Conservation (phyloP, 2,329 filamentous ascomycete species). For the Coccinonectria pachysandricola region DNA sequence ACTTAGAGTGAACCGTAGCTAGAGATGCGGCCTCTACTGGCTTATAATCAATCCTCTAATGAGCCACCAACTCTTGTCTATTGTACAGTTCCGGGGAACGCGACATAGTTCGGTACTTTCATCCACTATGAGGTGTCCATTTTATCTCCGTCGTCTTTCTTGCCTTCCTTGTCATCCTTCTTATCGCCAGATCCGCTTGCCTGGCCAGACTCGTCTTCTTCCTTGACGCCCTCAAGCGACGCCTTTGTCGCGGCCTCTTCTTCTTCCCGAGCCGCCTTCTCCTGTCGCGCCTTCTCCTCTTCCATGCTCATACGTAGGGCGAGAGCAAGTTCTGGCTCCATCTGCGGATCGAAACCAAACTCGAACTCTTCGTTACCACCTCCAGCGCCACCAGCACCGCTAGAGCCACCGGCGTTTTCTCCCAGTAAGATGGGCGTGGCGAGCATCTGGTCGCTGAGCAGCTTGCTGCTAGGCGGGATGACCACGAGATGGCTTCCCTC, state of each 20-base stretch:
- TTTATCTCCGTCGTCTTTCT: slow-evolving; percentile 63
- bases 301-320: slow-evolving; percentile 96
- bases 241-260: slow-evolving; percentile 64
- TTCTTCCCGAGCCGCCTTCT: slow-evolving; percentile 70
- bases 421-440: slow-evolving; percentile 83
- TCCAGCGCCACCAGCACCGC: slow-evolving; percentile 46
- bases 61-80: slow-evolving; percentile 18
- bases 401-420: slow-evolving; percentile 53
- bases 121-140: slow-evolving; percentile 70
- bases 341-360: slow-evolving; percentile 81
- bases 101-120: no score
- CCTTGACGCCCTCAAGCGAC: slow-evolving; percentile 70
- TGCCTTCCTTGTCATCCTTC: slow-evolving; percentile 57
- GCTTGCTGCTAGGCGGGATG: slow-evolving; percentile 80
- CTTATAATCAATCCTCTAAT: slow-evolving; percentile 21
- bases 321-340: slow-evolving; percentile 88
- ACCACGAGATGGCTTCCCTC: slow-evolving; percentile 88
- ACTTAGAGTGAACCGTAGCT: slow-evolving; percentile 1
- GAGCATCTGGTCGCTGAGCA: slow-evolving; percentile 86
- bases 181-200: slow-evolving; percentile 52
- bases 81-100: slow-evolving; percentile 25
- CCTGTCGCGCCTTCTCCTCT: slow-evolving; percentile 89
- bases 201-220: slow-evolving; percentile 54
- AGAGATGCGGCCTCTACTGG: slow-evolving; percentile 11
- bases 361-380: slow-evolving; percentile 53